These are phyloP conservation scores for Pythium rhizo-oryzae DNA, from an alignment of 352 stramenopile genomes.

Conservation along the genomic window DNA sequence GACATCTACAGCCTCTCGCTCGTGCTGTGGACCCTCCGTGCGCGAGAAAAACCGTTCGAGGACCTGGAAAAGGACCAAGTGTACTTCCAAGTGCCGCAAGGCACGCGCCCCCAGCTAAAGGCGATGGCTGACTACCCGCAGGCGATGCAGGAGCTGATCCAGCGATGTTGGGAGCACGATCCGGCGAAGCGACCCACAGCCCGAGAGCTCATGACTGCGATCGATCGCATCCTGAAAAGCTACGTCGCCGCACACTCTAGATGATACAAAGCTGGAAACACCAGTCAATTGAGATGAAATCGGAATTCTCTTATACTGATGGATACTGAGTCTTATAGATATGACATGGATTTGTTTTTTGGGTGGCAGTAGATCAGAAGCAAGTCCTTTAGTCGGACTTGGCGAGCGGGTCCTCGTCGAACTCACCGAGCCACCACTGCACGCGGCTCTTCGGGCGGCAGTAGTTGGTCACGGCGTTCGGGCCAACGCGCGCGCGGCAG, in stretches of 20 bases:
- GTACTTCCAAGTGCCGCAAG: slow-evolving; percentile 54
- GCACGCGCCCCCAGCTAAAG: slow-evolving; percentile 43
- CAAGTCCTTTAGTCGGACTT: slow-evolving; percentile 6
- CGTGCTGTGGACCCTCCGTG: slow-evolving; percentile 63
- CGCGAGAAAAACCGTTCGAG: slow-evolving; percentile 51
- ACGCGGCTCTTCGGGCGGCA: slow-evolving; percentile 56
- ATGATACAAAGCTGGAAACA: neutral
- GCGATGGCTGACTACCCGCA: slow-evolving; percentile 62
- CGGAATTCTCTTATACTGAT: neutral
- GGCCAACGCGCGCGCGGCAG: slow-evolving; percentile 57
- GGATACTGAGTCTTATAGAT: slow-evolving; percentile 8
- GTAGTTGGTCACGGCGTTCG: slow-evolving; percentile 58
- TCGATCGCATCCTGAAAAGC: slow-evolving; percentile 51
- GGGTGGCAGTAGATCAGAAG: neutral
- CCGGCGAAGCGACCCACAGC: slow-evolving; percentile 52
- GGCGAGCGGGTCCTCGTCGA: slow-evolving; percentile 54
- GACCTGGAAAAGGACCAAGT: slow-evolving; percentile 50
- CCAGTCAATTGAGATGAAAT: neutral
- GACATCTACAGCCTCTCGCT: slow-evolving; percentile 76
- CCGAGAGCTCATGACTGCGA: slow-evolving; percentile 47
- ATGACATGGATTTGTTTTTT: neutral
- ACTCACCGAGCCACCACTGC: slow-evolving; percentile 73
- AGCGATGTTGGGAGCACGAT: slow-evolving; percentile 54
- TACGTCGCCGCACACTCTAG: slow-evolving; percentile 11
- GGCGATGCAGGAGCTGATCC: slow-evolving; percentile 68